Base-by-base conservation (phyloP, 352 stramenopile species). In the Globisporangium barbulae region DNA sequence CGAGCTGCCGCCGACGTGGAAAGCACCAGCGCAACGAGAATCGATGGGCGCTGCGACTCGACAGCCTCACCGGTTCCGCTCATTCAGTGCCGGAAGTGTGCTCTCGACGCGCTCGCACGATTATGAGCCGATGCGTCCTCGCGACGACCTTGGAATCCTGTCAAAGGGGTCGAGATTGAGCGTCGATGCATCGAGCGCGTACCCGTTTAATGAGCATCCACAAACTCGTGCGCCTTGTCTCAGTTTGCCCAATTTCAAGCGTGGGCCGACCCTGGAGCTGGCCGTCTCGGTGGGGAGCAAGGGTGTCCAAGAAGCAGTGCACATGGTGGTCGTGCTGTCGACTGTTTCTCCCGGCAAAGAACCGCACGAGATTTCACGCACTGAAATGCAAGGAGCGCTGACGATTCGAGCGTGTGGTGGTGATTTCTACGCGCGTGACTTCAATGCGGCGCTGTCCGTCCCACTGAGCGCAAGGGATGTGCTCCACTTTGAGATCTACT, bases 401-500 rank as follows among this genome's bases (percentile, higher is more conserved):
- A 74, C 76, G 19, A 64, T 93, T 61, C 83, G 85, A 56, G 76
- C 77, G 0, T 93, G 83, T 53, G 85, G 83, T 28, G 82, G 79
- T 0, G 83, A 93, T 47, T 90, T 89, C 37, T 92, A 81, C 63
- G 85, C 81, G 22, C 75, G 87, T 0, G 87, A 96, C 64, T 96
- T 96, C 45, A 90, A 76, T 60, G 75, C 75, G 4, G 66, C 92
- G 58, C 59, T 96, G 13, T 85, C 81, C 3, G 75, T 96, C 41
- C 85, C 87, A 12, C 71, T 88, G 6, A 75, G 74, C n/a, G 71
- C 73, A 25, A 78, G 79, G 49, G 72, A 78, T 6, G 87, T 90
- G 70, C 67, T 96, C 2, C 87, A 94, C 54, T 88, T 96, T 63
- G 85, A 96, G 67, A 75, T 94, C 15, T 93, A 82, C 55, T 74